These are phyloP conservation scores for Diophrys sp. DNA, from an alignment of 73 alveolate species.

Conservation along the genomic window DNA sequence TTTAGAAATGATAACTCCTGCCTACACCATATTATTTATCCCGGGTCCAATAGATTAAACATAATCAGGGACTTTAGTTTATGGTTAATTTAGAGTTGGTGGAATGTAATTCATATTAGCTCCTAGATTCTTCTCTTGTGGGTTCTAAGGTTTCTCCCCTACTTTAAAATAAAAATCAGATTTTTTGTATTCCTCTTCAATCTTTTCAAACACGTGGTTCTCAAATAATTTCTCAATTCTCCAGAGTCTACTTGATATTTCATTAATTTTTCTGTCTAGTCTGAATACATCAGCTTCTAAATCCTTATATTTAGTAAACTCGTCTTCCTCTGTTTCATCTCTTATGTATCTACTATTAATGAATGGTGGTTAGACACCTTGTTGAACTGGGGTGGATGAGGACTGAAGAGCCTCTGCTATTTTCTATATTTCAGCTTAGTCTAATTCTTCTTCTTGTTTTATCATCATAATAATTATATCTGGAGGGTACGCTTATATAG, in stretches of 20 bases:
- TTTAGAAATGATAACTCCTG: background rate
- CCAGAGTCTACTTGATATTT: conserved; percentile 6
- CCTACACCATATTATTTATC: background rate
- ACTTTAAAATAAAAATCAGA: background rate
- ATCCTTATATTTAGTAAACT: conserved; percentile 2
- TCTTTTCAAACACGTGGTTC: conserved; percentile 4
- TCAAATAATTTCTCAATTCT: conserved; percentile 9
- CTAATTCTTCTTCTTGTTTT: too few relatives aligned
- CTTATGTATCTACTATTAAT: background rate
- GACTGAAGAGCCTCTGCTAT: too few relatives aligned
- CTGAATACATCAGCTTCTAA: conserved; percentile 12
- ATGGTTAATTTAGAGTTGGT: background rate
- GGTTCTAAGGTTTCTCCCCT: conserved; percentile 8
- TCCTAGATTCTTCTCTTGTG: too few relatives aligned
- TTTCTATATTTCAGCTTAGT: too few relatives aligned
- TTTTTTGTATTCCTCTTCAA: conserved; percentile 1
- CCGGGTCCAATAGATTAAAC: background rate
- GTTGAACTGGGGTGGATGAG: too few relatives aligned
- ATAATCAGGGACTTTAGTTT: background rate
- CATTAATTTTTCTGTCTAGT: conserved; percentile 11
- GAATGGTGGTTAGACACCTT: too few relatives aligned
- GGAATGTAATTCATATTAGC: background rate
- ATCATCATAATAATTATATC: too few relatives aligned
- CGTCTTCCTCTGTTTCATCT: background rate
- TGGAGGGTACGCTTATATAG: too few relatives aligned